phyloP scores from a whole-genome alignment of 257 asterid genomes.

The Solanum dulcamara region DNA sequence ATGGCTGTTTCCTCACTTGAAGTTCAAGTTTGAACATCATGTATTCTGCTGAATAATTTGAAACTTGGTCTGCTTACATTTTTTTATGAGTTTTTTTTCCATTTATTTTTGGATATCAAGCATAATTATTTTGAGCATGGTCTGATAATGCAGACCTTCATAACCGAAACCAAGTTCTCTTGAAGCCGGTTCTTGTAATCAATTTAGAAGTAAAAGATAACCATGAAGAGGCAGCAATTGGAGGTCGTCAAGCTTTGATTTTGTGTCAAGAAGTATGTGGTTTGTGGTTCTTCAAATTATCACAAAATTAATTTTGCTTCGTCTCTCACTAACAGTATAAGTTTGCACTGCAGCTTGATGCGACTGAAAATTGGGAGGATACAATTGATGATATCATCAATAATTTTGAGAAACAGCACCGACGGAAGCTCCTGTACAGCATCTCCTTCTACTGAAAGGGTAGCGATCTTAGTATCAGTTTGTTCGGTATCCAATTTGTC shows the following conservation, averaged over 20 bases:
- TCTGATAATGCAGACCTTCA: conserved; percentile 64
- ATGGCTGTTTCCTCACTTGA: neutral
- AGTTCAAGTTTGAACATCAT: neutral
- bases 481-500: neutral
- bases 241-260: conserved; percentile 75
- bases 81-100: neutral
- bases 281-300: neutral
- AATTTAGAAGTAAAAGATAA: conserved; percentile 96
- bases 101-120: neutral
- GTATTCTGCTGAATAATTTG: neutral
- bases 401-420: conserved; percentile 67
- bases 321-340: neutral
- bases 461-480: neutral
- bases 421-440: conserved; percentile 69
- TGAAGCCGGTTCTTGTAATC: conserved; percentile 76
- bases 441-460: conserved; percentile 49
- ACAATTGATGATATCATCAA: conserved; percentile 48
- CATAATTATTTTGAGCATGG: neutral
- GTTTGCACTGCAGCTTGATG: conserved; percentile 43
- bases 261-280: conserved; percentile 72
- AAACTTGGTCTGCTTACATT: neutral
- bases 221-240: conserved; percentile 96
- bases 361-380: conserved; percentile 74
- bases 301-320: neutral
- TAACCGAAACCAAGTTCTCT: conserved; percentile 50